Conservation (phyloP, 2,329 filamentous ascomycete genomes). For the Colletotrichum plurivorum region DNA sequence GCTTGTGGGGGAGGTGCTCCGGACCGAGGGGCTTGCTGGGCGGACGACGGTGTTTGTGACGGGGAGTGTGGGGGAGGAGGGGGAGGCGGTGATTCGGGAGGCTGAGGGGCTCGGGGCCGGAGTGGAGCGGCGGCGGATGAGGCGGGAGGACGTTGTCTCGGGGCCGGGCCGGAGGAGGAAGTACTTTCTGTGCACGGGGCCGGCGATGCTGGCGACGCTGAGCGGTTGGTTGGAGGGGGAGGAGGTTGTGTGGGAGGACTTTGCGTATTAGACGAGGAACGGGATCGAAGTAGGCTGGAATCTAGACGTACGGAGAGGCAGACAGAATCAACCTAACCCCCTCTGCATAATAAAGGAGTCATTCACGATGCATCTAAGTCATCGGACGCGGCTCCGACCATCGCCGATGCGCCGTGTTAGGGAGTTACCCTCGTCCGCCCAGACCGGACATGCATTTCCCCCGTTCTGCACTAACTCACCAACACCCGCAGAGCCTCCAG, state of each 20-base stretch:
- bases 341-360: no score
- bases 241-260: conserved; percentile 71
- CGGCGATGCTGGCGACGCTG: conserved; percentile 56
- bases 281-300: neutral
- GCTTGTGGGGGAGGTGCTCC: conserved; percentile 73
- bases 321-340: no score
- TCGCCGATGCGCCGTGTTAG: no score
- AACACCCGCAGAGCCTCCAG: neutral
- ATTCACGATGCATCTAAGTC: no score
- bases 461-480: no score
- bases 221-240: conserved; percentile 69
- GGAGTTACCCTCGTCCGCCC: no score
- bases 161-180: conserved; percentile 57
- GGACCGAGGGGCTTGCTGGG: conserved; percentile 64
- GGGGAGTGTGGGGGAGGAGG: conserved; percentile 49
- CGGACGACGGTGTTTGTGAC: conserved; percentile 77
- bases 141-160: conserved; percentile 56
- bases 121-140: conserved; percentile 56
- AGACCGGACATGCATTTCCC: no score
- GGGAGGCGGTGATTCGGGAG: conserved; percentile 52
- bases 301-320: no score
- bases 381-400: no score
- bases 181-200: conserved; percentile 66
- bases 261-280: conserved; percentile 62
- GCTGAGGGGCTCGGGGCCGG: conserved; percentile 52